Percentiles rank a stretch among this genome's conserved stretches.
phyloP scores from a whole-genome alignment of 2,329 filamentous ascomycete genomes.

The Dendryphion nanum region DNA sequence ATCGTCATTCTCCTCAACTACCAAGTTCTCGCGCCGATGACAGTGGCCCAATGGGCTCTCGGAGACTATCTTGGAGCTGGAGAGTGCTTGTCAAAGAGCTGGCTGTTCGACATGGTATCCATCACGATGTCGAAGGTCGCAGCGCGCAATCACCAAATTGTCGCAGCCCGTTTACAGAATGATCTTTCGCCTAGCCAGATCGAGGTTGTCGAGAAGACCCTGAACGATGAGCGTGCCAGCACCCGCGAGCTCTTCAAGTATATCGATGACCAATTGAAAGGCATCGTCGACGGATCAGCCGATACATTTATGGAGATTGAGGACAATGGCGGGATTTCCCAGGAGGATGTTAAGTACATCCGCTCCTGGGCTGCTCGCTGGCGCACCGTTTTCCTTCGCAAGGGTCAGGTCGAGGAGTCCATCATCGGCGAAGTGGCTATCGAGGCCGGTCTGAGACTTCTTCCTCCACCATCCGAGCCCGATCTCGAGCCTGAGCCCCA shows the following conservation, averaged over 20 bases:
- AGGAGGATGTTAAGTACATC: slow-evolving; percentile 59
- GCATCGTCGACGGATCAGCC: slow-evolving; percentile 70
- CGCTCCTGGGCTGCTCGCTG: slow-evolving; percentile 81
- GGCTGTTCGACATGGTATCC: slow-evolving; percentile 86
- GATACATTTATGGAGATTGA: slow-evolving; percentile 75
- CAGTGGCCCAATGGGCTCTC: slow-evolving; percentile 88
- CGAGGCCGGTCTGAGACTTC: slow-evolving; percentile 42
- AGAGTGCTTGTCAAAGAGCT: slow-evolving; percentile 66
- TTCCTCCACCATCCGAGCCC: slow-evolving; percentile 26
- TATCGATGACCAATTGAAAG: slow-evolving; percentile 74
- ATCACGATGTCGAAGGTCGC: slow-evolving; percentile 90
- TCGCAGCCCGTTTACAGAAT: slow-evolving; percentile 59
- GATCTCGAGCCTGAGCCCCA: no score
- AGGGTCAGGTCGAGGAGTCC: slow-evolving; percentile 81
- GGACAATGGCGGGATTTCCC: slow-evolving; percentile 43
- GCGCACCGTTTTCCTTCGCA: slow-evolving; percentile 79
- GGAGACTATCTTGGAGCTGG: slow-evolving; percentile 64
- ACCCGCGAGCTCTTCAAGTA: slow-evolving; percentile 79
- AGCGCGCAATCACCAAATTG: slow-evolving; percentile 77
- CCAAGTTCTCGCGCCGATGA: slow-evolving; percentile 81
- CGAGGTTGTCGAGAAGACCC: slow-evolving; percentile 62
- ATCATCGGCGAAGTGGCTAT: slow-evolving; percentile 58
- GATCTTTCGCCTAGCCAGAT: slow-evolving; percentile 58
- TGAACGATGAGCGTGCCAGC: slow-evolving; percentile 66
- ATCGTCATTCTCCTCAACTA: slow-evolving; percentile 98